These are phyloP conservation scores for Hippophae tibetana DNA, from an alignment of 306 rosid genomes.

Conservation along the genomic window DNA sequence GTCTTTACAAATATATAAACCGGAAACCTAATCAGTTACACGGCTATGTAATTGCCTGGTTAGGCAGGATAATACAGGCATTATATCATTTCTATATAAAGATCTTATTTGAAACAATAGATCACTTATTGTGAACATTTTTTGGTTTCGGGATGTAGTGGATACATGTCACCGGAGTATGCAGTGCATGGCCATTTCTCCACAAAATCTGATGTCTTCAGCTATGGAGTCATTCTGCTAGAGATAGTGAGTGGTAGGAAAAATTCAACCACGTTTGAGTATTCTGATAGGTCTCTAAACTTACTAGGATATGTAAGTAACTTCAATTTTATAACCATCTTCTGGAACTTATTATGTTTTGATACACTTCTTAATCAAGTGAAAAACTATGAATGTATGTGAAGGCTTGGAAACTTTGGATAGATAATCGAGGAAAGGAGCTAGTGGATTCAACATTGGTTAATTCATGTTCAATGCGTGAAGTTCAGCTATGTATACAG, in stretches of 20 bases:
- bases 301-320: constrained; percentile 16
- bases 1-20: too few species aligned
- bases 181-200: constrained; percentile 17
- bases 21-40: too few species aligned
- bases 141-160: not conserved
- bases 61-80: too few species aligned
- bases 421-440: constrained; percentile 1
- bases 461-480: constrained; percentile 1
- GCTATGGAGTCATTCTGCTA: constrained; percentile 14
- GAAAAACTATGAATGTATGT: not conserved
- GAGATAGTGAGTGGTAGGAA: constrained; percentile 15
- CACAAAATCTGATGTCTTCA: constrained; percentile 10
- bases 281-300: constrained; percentile 1
- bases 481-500: constrained; percentile 1
- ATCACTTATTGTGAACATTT: not conserved
- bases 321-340: not conserved
- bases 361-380: not conserved
- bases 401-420: constrained; percentile 20
- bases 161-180: constrained; percentile 17
- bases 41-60: too few species aligned
- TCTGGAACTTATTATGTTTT: not conserved
- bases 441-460: constrained; percentile 17
- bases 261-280: constrained; percentile 2
- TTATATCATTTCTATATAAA: too few species aligned
- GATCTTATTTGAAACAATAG: too few species aligned